Base-by-base conservation (phyloP, 1,284 basidiomycete species). In the Xanthoconium separans region DNA sequence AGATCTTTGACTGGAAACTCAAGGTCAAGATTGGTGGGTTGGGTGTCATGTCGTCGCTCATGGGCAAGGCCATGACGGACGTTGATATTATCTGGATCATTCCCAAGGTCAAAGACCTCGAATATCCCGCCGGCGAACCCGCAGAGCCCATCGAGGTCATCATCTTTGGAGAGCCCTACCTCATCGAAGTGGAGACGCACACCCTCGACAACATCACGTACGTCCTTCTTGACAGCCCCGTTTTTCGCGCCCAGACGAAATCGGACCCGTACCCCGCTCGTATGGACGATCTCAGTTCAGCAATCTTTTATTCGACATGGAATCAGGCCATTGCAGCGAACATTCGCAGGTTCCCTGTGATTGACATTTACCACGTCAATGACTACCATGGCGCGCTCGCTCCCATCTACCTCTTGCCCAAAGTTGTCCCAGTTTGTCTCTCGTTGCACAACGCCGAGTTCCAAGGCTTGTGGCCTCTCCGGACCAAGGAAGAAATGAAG, bases 371-470 rank as follows among this genome's bases (percentile, higher is more conserved):
- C 69, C 89, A 93, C 72, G 70, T 93, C 73, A 92, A 92, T 65
- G 93, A 96, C 68, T 96, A 95, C 71, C 93, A 96, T 65, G 93
- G 93, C 58, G 91, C 92, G 22, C 83, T 96, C 44, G 93, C 85
- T 50, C 88, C 91, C 10, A 87, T 96, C 54, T 96, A 95, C 68
- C 80, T 96, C 18, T 80, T 96, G 15, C 93, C 93, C 43, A 92
- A 92, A 72, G 85, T 96, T 56, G 75, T 95, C 47, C 93, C 93
- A 0, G 82, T 87, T 62, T 95, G 93, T 73, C 77, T 95, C 34
- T 95, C 93, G n/a, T 80, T 96, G 22, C 93, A 96, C 78, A 96
- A 95, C 62, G 93, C 93, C 68, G 93, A 96, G 72, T 96, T 95
- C 81, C 93, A 96, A 70, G 93, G 93, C 75, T 81, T 95, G 24